phyloP scores from a whole-genome alignment of 371 early-diverging fungal genomes.

The Mucor sp. region DNA sequence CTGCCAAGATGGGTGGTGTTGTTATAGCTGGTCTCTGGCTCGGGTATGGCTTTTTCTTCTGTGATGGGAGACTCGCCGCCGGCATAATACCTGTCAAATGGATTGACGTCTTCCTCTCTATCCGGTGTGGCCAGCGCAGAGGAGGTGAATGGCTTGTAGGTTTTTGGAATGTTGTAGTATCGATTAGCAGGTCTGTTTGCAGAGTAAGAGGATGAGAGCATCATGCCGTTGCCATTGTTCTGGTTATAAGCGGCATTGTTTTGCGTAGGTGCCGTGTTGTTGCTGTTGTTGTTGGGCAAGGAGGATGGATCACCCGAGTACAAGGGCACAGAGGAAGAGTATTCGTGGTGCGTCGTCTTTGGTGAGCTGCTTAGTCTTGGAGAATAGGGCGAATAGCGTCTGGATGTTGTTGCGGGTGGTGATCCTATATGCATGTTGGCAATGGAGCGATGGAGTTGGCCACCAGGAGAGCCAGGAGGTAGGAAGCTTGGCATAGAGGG shows the following conservation, averaged over 20 bases:
- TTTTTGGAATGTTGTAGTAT: constrained; percentile 15
- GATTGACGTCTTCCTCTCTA: constrained; percentile 26
- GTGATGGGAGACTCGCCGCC: constrained; percentile 8
- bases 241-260: neutral
- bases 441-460: constrained; percentile 29
- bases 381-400: constrained; percentile 40
- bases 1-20: neutral
- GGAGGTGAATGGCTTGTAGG: constrained; percentile 27
- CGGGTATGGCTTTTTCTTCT: constrained; percentile 8
- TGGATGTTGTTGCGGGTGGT: constrained; percentile 17
- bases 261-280: neutral
- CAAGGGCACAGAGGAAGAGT: constrained; percentile 19
- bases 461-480: constrained; percentile 28
- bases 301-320: neutral
- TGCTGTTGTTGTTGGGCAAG: neutral
- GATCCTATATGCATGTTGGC: constrained; percentile 39
- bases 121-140: constrained; percentile 35
- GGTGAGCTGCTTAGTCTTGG: constrained; percentile 31
- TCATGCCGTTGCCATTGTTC: constrained; percentile 2
- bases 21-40: neutral
- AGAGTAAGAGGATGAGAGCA: constrained; percentile 17
- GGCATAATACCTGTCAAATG: constrained; percentile 24
- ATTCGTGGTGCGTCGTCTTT: constrained; percentile 7
- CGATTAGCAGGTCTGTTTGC: neutral
- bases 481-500: constrained; percentile 5